These are phyloP conservation scores for Jatropha podagrica DNA, from an alignment of 441 rosid genomes.

Conservation along the genomic window DNA sequence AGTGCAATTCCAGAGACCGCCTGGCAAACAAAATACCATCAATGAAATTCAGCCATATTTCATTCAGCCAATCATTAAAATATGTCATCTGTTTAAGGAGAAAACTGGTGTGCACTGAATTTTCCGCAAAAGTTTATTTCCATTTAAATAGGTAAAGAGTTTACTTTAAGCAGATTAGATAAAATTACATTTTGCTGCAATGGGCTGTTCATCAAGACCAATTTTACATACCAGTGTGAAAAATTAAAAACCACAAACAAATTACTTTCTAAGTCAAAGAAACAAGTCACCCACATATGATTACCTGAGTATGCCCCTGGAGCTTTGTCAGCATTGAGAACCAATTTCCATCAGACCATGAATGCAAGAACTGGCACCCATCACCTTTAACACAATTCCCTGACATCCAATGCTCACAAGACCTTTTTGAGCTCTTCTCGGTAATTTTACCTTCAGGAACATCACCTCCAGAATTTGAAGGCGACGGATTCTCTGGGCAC, in stretches of 20 bases:
- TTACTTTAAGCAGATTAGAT: not conserved
- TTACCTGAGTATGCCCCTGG: conserved; percentile 54
- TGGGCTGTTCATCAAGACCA: not conserved
- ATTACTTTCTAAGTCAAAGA: not conserved
- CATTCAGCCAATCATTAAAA: not conserved
- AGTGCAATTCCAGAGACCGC: conserved; percentile 72
- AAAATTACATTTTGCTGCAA: not conserved
- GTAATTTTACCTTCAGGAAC: not conserved
- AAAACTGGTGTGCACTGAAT: not conserved
- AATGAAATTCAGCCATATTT: not conserved
- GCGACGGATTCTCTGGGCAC: not conserved
- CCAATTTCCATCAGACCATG: conserved; percentile 48
- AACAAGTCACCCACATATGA: not conserved
- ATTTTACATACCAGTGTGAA: not conserved
- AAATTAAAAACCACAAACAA: not conserved
- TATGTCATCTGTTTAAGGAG: not conserved
- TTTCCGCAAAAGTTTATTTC: not conserved
- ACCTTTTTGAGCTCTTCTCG: conserved; percentile 12
- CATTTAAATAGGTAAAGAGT: not conserved
- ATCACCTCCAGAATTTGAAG: not conserved
- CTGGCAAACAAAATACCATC: conserved; percentile 27
- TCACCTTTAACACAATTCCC: conserved; percentile 55
- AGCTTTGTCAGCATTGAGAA: conserved; percentile 44
- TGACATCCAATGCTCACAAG: conserved; percentile 44
- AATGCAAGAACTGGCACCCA: conserved; percentile 45